Base-by-base conservation (phyloP, 352 stramenopile genomes). In the Phytophthora litchii region DNA sequence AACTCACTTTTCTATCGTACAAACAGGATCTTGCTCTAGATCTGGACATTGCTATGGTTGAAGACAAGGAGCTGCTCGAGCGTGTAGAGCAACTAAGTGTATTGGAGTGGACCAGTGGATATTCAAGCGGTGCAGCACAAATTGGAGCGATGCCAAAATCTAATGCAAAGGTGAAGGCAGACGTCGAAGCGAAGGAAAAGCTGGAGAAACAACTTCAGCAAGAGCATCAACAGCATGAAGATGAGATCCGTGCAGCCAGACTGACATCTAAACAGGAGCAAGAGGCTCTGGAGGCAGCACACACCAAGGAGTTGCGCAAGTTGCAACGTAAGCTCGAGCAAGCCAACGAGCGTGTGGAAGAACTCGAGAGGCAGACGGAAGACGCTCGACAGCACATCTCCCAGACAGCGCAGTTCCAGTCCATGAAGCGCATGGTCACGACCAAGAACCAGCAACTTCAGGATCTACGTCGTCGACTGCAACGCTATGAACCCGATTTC, bases 361-460 rank as follows among this genome's bases (percentile, higher is more conserved):
- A 88, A 25, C 76, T 92, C 12, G 74, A 86, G 49, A 67, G 48
- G 27, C 72, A 78, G 44, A 58, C 89, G 14, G 79, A 89, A 40
- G 81, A 92, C 34, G 65, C 59, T 27, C 64, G 81, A 43, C 72
- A 88, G 64, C 83, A 93, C 61, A 67, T 93, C 17, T 71, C 83
- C 10, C 75, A 92, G 67, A 91, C 82, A 45, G 78, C 83, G 59
- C 86, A 94, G 74, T 96, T 96, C 70, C 80, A 91, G 59, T 53
- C 77, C 43, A 86, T 96, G 80, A 93, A 93, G 67, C 71, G 72
- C 25, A 88, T 92, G 72, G 80, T 96, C 20, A 75, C 67, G 10
- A 68, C 81, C 51, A 96, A 96, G 69, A 96, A 93, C 64, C 75
- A 91, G 43, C 74, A 92, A 69, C 77, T 95, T 16, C 70, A 72